Evolutionary conservation across 805 yeast genomes (phyloP).

Genomic region (Kazachstania taianensis): DNA sequence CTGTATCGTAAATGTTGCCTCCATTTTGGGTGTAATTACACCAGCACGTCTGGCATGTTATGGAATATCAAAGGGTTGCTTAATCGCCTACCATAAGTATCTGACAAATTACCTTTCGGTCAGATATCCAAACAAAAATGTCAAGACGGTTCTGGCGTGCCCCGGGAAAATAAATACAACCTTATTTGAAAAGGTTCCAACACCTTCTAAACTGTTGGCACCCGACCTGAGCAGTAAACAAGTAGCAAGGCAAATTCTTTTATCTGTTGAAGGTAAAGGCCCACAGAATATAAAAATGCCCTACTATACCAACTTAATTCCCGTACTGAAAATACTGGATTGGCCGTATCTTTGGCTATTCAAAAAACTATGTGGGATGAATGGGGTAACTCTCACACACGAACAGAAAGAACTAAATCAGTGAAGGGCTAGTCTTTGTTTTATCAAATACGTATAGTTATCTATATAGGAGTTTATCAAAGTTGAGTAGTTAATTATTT

Average conservation of each 20-base stretch:
- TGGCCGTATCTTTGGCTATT: conserved; percentile 39
- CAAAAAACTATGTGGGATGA: conserved; percentile 55
- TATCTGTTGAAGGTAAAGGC: conserved; percentile 48
- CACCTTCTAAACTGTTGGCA: conserved; percentile 70
- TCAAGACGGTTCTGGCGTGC: conserved; percentile 66
- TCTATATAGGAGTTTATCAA: not conserved
- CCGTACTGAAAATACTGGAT: conserved; percentile 60
- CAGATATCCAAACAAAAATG: conserved; percentile 16
- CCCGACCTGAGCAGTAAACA: conserved; percentile 66
- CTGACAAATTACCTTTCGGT: conserved; percentile 48
- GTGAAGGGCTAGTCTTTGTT: not conserved
- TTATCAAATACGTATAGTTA: not conserved
- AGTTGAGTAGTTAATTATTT: not conserved
- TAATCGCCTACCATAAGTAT: conserved; percentile 77
- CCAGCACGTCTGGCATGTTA: conserved; percentile 75
- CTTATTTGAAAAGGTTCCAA: conserved; percentile 62
- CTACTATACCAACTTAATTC: conserved; percentile 63
- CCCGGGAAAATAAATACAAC: conserved; percentile 79
- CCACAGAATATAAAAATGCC: conserved; percentile 68
- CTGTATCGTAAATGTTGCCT: conserved; percentile 69
- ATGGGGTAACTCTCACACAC: conserved; percentile 27
- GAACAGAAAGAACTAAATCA: not conserved
- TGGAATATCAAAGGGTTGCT: conserved; percentile 85
- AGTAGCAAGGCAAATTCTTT: conserved; percentile 51
- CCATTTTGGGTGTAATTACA: conserved; percentile 74